These are phyloP conservation scores for Heliocybe sulcata DNA, from an alignment of 1,284 basidiomycete genomes.

Conservation along the genomic window DNA sequence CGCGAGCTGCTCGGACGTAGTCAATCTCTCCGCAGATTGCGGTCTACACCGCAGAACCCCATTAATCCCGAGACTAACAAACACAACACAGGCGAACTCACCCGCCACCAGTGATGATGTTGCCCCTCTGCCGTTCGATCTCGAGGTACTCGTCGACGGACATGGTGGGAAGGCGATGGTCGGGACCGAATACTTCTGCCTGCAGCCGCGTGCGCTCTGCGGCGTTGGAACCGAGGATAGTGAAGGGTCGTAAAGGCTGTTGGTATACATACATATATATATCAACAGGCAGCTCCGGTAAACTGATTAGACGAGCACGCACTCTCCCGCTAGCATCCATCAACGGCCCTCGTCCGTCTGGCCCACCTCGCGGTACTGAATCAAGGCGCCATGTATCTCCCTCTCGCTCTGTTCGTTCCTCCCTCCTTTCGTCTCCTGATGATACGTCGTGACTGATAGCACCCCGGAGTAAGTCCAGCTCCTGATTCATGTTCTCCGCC, in stretches of 20 bases:
- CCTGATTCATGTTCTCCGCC: constrained; percentile 64
- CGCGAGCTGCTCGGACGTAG: constrained; percentile 70
- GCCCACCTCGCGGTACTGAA: constrained; percentile 23
- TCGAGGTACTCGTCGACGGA: constrained; percentile 92
- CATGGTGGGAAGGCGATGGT: constrained; percentile 93
- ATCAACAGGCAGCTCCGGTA: too few species aligned
- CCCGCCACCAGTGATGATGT: constrained; percentile 86
- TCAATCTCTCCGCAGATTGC: constrained; percentile 59
- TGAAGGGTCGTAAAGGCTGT: constrained; percentile 82
- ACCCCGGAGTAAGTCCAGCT: constrained; percentile 63
- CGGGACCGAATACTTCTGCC: constrained; percentile 79
- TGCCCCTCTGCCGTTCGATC: constrained; percentile 79
- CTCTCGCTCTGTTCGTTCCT: constrained; percentile 28
- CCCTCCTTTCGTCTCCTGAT: constrained; percentile 27
- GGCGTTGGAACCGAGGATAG: constrained; percentile 73
- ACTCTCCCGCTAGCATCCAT: constrained; percentile 76
- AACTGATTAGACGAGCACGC: constrained; percentile 6
- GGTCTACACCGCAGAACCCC: constrained; percentile 35
- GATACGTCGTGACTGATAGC: constrained; percentile 35
- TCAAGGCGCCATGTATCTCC: constrained; percentile 80
- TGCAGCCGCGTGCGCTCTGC: constrained; percentile 68
- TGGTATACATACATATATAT: too few species aligned
- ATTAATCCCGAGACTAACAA: not conserved
- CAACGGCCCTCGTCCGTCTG: constrained; percentile 55
- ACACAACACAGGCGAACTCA: constrained; percentile 28